A percentile compares a stretch with the other conserved stretches of the same genome.
Conservation (phyloP, 345 rosid genomes). For the Hypericum androsaemum region DNA sequence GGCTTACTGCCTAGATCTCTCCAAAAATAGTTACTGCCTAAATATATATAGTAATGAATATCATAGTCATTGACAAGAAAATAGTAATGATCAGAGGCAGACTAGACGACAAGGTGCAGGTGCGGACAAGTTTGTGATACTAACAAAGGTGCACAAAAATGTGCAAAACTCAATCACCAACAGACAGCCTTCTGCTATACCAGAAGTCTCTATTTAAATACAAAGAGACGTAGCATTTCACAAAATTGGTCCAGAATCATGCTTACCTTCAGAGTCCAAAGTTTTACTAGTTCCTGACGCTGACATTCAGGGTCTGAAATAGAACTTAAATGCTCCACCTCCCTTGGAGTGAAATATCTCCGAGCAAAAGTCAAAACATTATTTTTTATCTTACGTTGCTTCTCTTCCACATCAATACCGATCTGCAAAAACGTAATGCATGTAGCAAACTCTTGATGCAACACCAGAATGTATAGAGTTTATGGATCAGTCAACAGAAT, state of each 20-base stretch:
- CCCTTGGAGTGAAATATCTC: constrained; percentile 52
- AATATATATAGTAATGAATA: too few relatives aligned
- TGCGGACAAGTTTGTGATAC: too few relatives aligned
- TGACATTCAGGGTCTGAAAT: constrained; percentile 53
- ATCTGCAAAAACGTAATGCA: constrained; percentile 30
- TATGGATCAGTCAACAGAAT: not conserved
- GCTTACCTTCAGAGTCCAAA: constrained; percentile 86
- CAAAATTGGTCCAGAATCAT: not conserved
- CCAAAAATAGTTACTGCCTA: too few relatives aligned
- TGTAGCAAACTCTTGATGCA: too few relatives aligned
- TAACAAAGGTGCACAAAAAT: too few relatives aligned
- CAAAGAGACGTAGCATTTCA: not conserved
- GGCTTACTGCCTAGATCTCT: too few relatives aligned
- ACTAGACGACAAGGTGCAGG: too few relatives aligned
- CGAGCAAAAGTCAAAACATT: constrained; percentile 44
- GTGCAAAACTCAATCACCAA: too few relatives aligned
- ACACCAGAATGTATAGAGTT: not conserved
- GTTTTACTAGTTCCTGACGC: constrained; percentile 57
- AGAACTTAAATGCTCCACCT: constrained; percentile 44
- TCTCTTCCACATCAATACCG: constrained; percentile 84
- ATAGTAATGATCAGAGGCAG: too few relatives aligned
- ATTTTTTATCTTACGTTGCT: constrained; percentile 46
- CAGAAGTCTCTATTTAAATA: too few relatives aligned
- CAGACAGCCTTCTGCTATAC: too few relatives aligned
- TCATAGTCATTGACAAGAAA: too few relatives aligned